These are phyloP conservation scores for Dactylonectria macrodidyma DNA, from an alignment of 2,329 filamentous ascomycete species.

Conservation along the genomic window DNA sequence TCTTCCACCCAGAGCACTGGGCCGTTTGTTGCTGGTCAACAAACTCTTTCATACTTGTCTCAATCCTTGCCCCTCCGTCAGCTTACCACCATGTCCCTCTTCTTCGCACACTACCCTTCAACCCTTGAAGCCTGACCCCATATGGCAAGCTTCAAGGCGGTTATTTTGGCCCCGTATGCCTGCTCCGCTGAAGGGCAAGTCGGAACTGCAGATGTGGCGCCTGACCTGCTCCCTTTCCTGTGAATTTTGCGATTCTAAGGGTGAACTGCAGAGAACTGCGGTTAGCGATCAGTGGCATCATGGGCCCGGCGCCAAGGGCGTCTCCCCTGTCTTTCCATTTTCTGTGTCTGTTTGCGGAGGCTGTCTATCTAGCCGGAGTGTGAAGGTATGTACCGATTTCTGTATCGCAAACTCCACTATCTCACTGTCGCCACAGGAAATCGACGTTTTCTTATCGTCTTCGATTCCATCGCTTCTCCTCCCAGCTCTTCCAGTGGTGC, in stretches of 20 bases:
- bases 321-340: constrained; percentile 81
- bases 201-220: constrained; percentile 84
- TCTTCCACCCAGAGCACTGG: constrained; percentile 74
- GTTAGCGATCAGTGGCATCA: constrained; percentile 65
- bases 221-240: constrained; percentile 75
- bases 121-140: constrained; percentile 70
- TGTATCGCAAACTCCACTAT: constrained; percentile 24
- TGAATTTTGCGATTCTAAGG: constrained; percentile 74
- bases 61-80: constrained; percentile 60
- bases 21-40: constrained; percentile 77
- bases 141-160: constrained; percentile 81
- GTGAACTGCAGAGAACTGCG: constrained; percentile 34
- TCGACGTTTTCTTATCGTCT: constrained; percentile 76
- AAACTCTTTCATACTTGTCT: constrained; percentile 75
- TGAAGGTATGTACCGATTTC: constrained; percentile 71
- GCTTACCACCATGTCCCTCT: constrained; percentile 36
- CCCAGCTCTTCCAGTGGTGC: constrained; percentile 78
- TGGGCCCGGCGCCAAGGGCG: constrained; percentile 73
- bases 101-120: constrained; percentile 47
- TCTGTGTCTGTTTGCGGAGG: constrained; percentile 74
- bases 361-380: constrained; percentile 73
- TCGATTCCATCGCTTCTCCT: constrained; percentile 73
- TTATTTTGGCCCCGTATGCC: constrained; percentile 78
- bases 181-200: constrained; percentile 73
- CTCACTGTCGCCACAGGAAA: constrained; percentile 69